Evolutionary conservation across 2,329 filamentous ascomycete genomes (phyloP).

Genomic region (Paraphaeosphaeria sporulosa): DNA sequence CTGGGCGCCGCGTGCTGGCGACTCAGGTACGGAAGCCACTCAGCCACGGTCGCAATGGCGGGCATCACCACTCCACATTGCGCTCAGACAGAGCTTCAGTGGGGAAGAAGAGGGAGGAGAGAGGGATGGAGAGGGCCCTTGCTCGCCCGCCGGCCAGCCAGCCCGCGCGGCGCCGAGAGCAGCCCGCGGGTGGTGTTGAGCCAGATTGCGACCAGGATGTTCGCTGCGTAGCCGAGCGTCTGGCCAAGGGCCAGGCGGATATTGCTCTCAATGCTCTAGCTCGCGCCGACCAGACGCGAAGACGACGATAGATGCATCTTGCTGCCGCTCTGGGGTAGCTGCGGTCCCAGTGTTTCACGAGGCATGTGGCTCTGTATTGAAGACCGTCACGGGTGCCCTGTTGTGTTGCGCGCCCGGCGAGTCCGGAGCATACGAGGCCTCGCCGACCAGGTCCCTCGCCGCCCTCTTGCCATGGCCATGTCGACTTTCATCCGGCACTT

Average conservation of each 20-base stretch:
- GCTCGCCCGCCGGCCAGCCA: not conserved
- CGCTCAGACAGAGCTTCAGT: conserved; percentile 17
- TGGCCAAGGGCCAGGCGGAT: conserved; percentile 29
- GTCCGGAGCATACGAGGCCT: not conserved
- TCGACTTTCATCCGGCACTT: conserved; percentile 40
- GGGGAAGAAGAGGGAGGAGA: conserved; percentile 12
- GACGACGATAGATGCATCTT: not conserved
- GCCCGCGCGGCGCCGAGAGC: conserved; percentile 18
- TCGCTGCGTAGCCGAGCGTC: conserved; percentile 23
- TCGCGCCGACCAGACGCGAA: conserved; percentile 12
- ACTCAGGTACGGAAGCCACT: conserved; percentile 24
- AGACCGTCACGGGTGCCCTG: not conserved
- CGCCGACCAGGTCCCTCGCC: not conserved
- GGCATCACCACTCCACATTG: conserved; percentile 38
- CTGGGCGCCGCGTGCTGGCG: conserved; percentile 30
- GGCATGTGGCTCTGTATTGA: not conserved
- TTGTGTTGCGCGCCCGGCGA: not conserved
- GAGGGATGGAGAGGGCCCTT: conserved; percentile 16
- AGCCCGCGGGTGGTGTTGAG: conserved; percentile 26
- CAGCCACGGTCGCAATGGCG: conserved; percentile 31
- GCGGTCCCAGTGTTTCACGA: not conserved
- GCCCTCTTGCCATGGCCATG: conserved; percentile 11
- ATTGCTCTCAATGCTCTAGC: conserved; percentile 29
- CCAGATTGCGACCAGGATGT: conserved; percentile 37
- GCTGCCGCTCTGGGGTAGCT: not conserved